Evolutionary conservation across 768 basidiomycete genomes (phyloP).

Genomic region (Calocybe gangraenosa): DNA sequence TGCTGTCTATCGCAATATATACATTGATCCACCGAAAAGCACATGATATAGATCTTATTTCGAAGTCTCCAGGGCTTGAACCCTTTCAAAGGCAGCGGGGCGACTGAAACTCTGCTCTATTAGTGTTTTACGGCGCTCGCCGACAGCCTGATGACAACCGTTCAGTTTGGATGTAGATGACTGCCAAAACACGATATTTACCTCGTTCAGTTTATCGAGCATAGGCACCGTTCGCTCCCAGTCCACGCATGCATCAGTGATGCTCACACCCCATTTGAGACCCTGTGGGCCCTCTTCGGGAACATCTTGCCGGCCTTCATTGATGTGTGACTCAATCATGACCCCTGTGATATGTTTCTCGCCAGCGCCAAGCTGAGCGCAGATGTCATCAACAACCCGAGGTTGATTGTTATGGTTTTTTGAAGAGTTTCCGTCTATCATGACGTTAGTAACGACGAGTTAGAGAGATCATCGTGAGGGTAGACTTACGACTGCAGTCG

Average conservation of each 20-base stretch:
- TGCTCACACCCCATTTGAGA: slow-evolving; percentile 79
- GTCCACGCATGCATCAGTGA: slow-evolving; percentile 90
- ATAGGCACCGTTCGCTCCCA: slow-evolving; percentile 77
- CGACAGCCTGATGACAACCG: slow-evolving; percentile 35
- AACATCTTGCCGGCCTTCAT: slow-evolving; percentile 87
- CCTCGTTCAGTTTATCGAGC: slow-evolving; percentile 67
- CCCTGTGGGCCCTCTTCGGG: slow-evolving; percentile 63
- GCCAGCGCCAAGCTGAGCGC: slow-evolving; percentile 70
- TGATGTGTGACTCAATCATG: slow-evolving; percentile 96
- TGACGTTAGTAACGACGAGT: neutral
- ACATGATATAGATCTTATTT: slow-evolving; percentile 1
- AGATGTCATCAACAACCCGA: slow-evolving; percentile 67
- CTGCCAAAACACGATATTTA: slow-evolving; percentile 14
- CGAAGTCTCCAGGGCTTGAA: slow-evolving; percentile 10
- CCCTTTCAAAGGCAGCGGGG: slow-evolving; percentile 30
- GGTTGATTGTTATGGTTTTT: slow-evolving; percentile 95
- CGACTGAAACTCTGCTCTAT: slow-evolving; percentile 35
- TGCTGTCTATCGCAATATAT: neutral
- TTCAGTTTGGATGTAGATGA: neutral
- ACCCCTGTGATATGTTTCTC: slow-evolving; percentile 81
- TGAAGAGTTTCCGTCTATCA: slow-evolving; percentile 86
- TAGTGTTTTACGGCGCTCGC: slow-evolving; percentile 36
- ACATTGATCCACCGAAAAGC: slow-evolving; percentile 2
- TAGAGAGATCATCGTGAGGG: slow-evolving; percentile 2
- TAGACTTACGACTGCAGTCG: slow-evolving; percentile 71